phyloP scores from a whole-genome alignment of 306 rosid species.

The Fragaria nilgerrensis region DNA sequence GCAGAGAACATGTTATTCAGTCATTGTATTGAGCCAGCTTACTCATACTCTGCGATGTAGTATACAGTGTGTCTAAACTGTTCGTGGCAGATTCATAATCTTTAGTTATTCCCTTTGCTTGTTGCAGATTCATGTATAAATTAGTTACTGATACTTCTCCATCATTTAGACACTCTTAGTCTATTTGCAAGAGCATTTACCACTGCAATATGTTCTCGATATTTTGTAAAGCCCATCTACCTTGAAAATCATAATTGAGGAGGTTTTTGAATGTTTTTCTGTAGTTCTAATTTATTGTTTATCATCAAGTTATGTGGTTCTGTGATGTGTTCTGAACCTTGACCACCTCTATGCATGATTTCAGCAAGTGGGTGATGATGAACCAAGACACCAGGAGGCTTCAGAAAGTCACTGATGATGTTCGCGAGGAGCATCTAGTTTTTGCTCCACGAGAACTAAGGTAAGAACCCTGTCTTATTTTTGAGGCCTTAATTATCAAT shows the following conservation, averaged over 20 bases:
- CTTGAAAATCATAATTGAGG: neutral
- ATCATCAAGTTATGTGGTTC: constrained; percentile 7
- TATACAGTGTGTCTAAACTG: neutral
- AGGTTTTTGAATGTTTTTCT: neutral
- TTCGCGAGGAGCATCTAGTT: constrained; percentile 68
- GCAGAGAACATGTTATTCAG: neutral
- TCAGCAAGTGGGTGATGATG: constrained; percentile 99
- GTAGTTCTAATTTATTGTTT: neutral
- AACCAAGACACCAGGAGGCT: constrained; percentile 84
- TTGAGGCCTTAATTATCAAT: neutral
- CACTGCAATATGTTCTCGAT: neutral
- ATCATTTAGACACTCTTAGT: neutral
- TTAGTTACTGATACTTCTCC: neutral
- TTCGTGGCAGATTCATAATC: neutral
- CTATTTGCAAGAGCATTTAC: constrained; percentile 2
- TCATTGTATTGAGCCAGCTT: neutral
- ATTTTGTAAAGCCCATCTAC: neutral
- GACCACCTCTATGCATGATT: constrained; percentile 32
- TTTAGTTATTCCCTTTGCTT: neutral
- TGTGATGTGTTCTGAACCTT: constrained; percentile 24
- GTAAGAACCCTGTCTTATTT: constrained; percentile 33
- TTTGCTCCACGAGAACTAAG: constrained; percentile 76
- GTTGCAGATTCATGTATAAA: no score
- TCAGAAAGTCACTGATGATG: constrained; percentile 78
- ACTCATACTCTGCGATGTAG: neutral